Conservation (phyloP, 106 monocot species). For the Amphibolis antarctica region DNA sequence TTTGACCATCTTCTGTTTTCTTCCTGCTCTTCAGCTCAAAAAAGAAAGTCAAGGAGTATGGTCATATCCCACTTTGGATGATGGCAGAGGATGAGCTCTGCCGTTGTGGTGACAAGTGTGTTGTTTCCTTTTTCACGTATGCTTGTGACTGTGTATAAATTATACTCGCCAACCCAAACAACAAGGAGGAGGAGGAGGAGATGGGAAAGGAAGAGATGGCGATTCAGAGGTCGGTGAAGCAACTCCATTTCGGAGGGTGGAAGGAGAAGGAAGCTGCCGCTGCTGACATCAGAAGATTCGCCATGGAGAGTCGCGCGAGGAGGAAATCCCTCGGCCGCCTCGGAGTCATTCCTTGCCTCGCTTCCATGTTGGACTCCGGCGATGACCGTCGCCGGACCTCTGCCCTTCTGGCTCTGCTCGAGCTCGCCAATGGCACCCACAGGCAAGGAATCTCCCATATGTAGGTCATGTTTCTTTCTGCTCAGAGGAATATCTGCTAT, state of each 20-base stretch:
- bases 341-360: conserved; percentile 45
- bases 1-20: no score
- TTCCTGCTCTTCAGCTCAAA: no score
- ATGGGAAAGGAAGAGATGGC: not conserved
- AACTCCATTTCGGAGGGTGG: conserved; percentile 44
- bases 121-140: no score
- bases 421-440: conserved; percentile 51
- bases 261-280: conserved; percentile 41
- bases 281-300: conserved; percentile 40
- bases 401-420: conserved; percentile 37
- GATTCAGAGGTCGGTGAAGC: conserved; percentile 51
- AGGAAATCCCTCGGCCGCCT: conserved; percentile 40
- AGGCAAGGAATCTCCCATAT: conserved; percentile 23
- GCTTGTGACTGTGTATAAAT: no score
- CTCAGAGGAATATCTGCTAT: no score
- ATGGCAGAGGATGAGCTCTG: no score
- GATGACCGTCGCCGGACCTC: conserved; percentile 10
- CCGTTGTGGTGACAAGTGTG: no score
- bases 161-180: no score
- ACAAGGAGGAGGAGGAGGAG: not conserved
- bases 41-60: no score
- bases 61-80: no score
- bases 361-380: conserved; percentile 32
- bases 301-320: conserved; percentile 5
- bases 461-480: no score